Percentiles rank a stretch among this genome's conserved stretches.
Evolutionary conservation across 164 flowering plant genomes (phyloP).

Genomic region (Berberis thunbergii): DNA sequence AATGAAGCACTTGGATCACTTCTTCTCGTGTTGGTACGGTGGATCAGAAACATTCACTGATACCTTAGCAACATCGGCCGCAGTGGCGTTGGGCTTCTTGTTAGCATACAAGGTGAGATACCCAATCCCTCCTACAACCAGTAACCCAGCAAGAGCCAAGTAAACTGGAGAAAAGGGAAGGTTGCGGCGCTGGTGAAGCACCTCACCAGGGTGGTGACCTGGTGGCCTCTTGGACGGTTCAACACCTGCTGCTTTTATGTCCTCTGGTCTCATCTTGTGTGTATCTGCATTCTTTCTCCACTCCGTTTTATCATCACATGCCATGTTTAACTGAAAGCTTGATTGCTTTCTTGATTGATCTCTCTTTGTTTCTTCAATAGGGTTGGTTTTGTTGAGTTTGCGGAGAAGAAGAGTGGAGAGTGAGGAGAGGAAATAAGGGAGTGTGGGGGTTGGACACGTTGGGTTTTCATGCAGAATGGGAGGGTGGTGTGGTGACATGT

Average conservation of each 20-base stretch:
- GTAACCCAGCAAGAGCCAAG: slow-evolving; percentile 8
- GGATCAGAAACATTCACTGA: slow-evolving; percentile 24
- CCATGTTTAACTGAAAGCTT: not conserved
- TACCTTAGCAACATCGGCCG: slow-evolving; percentile 48
- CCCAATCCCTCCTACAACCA: not conserved
- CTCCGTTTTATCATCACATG: not conserved
- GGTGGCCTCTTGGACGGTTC: slow-evolving; percentile 2
- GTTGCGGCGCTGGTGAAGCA: slow-evolving; percentile 11
- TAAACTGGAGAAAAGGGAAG: slow-evolving; percentile 1
- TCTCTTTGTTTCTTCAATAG: not conserved
- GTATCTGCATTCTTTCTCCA: not conserved
- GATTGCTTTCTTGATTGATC: too few relatives aligned
- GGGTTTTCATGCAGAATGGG: too few relatives aligned
- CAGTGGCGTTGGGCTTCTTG: slow-evolving; percentile 54
- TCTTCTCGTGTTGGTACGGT: too few relatives aligned
- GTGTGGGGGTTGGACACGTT: too few relatives aligned
- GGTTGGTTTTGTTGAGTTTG: not conserved
- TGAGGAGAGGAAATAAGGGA: not conserved
- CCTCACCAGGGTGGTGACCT: slow-evolving; percentile 9
- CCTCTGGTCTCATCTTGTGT: not conserved
- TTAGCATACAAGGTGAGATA: slow-evolving; percentile 32
- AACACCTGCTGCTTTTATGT: not conserved
- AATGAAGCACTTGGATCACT: too few relatives aligned
- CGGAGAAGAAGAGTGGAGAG: not conserved
- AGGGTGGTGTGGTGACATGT: too few relatives aligned